These are phyloP conservation scores for Decorospora gaudefroyi DNA, from an alignment of 2,329 filamentous ascomycete genomes.

Conservation along the genomic window DNA sequence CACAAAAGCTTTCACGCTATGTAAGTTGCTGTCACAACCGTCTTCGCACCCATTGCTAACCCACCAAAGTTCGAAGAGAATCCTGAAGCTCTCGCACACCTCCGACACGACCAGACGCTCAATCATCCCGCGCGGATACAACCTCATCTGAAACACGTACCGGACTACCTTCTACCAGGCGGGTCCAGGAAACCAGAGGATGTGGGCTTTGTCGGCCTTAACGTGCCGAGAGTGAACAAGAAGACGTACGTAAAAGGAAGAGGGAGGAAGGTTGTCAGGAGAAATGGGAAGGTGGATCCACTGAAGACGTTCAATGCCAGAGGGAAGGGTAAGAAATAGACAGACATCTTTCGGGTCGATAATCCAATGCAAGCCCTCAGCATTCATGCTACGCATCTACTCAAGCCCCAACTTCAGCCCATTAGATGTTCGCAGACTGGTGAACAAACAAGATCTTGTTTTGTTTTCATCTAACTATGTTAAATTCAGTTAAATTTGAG, in stretches of 20 bases:
- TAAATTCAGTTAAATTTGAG: too few species aligned
- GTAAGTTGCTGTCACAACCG: constrained; percentile 26
- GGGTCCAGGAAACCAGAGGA: constrained; percentile 71
- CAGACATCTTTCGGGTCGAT: too few species aligned
- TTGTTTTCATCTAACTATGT: too few species aligned
- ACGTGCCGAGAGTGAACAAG: constrained; percentile 50
- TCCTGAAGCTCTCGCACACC: constrained; percentile 80
- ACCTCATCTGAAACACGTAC: constrained; percentile 81
- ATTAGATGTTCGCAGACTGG: too few species aligned
- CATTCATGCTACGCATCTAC: too few species aligned
- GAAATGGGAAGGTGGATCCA: constrained; percentile 75
- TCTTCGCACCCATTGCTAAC: background rate
- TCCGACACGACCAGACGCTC: constrained; percentile 88
- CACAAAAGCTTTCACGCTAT: constrained; percentile 70
- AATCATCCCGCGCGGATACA: constrained; percentile 77
- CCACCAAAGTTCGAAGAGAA: constrained; percentile 87
- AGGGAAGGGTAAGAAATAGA: constrained; percentile 45
- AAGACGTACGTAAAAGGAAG: constrained; percentile 52
- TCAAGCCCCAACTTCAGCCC: too few species aligned
- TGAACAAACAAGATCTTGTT: too few species aligned
- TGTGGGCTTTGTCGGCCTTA: constrained; percentile 75
- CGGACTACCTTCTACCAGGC: constrained; percentile 85
- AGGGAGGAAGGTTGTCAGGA: constrained; percentile 57
- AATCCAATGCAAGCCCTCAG: too few species aligned
- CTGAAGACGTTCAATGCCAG: constrained; percentile 79